These are phyloP conservation scores for Magnaporthiopsis poae DNA, from an alignment of 2,329 filamentous ascomycete species.

Conservation along the genomic window DNA sequence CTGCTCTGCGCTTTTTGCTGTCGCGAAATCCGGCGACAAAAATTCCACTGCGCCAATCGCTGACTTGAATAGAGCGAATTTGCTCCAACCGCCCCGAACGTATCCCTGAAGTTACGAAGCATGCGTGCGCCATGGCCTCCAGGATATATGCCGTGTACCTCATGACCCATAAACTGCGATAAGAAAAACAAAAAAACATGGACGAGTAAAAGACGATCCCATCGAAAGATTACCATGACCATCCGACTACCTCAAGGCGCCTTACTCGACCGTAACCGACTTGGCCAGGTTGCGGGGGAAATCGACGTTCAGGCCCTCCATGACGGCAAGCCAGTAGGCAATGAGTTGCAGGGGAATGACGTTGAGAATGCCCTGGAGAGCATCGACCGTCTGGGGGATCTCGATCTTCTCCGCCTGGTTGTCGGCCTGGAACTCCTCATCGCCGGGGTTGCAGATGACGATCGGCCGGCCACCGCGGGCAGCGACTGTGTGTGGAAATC, in stretches of 20 bases:
- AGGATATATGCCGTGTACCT: neutral
- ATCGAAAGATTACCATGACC: neutral
- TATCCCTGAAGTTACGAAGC: neutral
- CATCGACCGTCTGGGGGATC: constrained; percentile 90
- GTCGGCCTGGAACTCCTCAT: constrained; percentile 71
- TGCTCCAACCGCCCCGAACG: neutral
- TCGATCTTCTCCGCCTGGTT: constrained; percentile 94
- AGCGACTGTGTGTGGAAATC: constrained; percentile 53
- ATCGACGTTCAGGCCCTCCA: constrained; percentile 92
- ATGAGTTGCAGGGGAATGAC: constrained; percentile 96
- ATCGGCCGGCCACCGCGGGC: constrained; percentile 92
- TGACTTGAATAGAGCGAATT: neutral
- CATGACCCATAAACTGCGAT: neutral
- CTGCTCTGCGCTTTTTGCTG: neutral
- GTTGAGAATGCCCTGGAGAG: constrained; percentile 91
- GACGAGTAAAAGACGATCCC: neutral
- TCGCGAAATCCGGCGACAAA: neutral
- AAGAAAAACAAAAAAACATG: neutral
- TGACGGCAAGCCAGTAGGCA: constrained; percentile 96
- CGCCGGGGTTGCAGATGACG: constrained; percentile 89
- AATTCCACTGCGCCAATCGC: neutral
- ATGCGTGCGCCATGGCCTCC: neutral
- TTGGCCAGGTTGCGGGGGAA: constrained; percentile 98
- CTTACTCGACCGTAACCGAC: constrained; percentile 95
- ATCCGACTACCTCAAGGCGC: neutral